Conservation (phyloP, 2,329 filamentous ascomycete genomes). For the Botryotinia globosa region DNA sequence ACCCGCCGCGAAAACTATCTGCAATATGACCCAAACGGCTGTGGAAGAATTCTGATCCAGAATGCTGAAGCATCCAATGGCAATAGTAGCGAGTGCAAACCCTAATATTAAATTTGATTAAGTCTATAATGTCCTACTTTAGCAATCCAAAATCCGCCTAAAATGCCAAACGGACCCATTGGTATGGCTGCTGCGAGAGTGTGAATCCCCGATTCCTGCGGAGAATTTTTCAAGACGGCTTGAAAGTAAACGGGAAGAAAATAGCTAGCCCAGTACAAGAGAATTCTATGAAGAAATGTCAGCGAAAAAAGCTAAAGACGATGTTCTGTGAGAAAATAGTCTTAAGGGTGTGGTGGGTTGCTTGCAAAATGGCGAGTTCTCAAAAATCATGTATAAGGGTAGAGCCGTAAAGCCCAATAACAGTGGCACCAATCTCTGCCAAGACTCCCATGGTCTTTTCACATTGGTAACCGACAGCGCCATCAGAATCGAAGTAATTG, state of each 20-base stretch:
- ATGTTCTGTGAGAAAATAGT: constrained; percentile 19
- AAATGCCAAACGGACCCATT: background rate
- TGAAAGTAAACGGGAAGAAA: constrained; percentile 51
- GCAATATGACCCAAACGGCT: background rate
- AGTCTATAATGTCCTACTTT: background rate
- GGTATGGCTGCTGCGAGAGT: background rate
- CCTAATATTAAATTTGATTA: background rate
- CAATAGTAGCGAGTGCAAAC: background rate
- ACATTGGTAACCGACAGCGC: constrained; percentile 40
- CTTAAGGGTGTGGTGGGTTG: constrained; percentile 18
- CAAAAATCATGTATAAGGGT: constrained; percentile 31
- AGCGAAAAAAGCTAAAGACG: constrained; percentile 33
- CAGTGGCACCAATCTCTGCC: constrained; percentile 38
- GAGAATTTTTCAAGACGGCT: constrained; percentile 40
- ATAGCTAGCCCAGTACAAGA: constrained; percentile 41
- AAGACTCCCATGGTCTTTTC: constrained; percentile 18
- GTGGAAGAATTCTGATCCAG: background rate
- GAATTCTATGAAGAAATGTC: constrained; percentile 42
- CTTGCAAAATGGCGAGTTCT: constrained; percentile 10
- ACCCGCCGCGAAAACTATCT: background rate
- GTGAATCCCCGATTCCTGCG: constrained; percentile 37
- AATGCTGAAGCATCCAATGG: background rate
- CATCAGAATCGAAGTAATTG: constrained; percentile 43
- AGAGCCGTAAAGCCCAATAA: constrained; percentile 35
- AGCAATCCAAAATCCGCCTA: background rate